A percentile compares a stretch with the other conserved stretches of the same genome.
phyloP scores from a whole-genome alignment of 148 eudicot genomes.

The Vaccinium darrowii region DNA sequence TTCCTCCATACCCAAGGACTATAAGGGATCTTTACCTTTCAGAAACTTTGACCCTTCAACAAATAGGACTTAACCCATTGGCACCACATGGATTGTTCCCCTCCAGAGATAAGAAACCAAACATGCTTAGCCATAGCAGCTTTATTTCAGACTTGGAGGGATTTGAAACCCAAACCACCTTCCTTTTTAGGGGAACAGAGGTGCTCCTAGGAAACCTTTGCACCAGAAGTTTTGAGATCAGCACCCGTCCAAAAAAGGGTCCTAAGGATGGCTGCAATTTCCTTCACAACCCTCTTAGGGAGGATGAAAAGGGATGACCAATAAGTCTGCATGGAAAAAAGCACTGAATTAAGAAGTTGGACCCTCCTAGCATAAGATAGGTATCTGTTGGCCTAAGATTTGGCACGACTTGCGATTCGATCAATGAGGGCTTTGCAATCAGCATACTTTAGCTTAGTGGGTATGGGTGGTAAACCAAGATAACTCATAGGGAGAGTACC shows the following conservation, averaged over 20 bases:
- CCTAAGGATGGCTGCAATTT: neutral
- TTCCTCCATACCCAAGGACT: too few relatives aligned
- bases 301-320: neutral
- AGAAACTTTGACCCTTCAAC: too few relatives aligned
- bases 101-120: too few relatives aligned
- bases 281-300: neutral
- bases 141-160: neutral
- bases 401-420: too few relatives aligned
- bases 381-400: neutral
- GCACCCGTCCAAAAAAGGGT: neutral
- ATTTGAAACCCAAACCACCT: neutral
- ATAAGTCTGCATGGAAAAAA: too few relatives aligned
- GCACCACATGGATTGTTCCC: too few relatives aligned
- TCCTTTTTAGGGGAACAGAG: neutral
- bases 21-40: too few relatives aligned
- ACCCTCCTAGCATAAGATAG: neutral
- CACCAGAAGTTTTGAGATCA: neutral
- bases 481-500: neutral
- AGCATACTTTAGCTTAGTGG: neutral
- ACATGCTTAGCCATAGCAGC: too few relatives aligned
- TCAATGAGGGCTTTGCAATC: neutral
- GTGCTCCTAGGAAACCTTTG: neutral
- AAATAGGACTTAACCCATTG: too few relatives aligned
- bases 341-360: neutral
- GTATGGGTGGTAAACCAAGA: neutral